Conservation (phyloP, 2,329 filamentous ascomycete genomes). For the Alternaria metachromatica region DNA sequence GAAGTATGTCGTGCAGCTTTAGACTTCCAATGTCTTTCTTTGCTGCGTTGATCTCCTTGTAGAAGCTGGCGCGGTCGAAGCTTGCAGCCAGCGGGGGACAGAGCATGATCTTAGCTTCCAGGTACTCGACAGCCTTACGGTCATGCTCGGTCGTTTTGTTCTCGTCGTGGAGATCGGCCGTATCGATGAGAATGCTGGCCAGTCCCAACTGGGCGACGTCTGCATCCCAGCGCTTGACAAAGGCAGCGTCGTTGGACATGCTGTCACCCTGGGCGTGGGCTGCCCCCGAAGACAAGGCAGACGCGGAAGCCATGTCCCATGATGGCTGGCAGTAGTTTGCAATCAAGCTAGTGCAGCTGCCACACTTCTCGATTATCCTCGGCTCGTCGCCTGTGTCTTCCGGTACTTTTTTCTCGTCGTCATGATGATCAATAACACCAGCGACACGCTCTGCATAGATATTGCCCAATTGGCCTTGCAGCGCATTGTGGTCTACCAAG, state of each 20-base stretch:
- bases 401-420: constrained; percentile 68
- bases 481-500: constrained; percentile 79
- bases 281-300: constrained; percentile 51
- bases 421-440: constrained; percentile 80
- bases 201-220: constrained; percentile 72
- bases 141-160: constrained; percentile 72
- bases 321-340: constrained; percentile 63
- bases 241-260: constrained; percentile 36
- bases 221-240: constrained; percentile 56
- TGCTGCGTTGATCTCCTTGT: constrained; percentile 64
- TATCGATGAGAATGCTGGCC: constrained; percentile 77
- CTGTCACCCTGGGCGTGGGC: constrained; percentile 50
- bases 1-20: constrained; percentile 69
- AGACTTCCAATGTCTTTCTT: constrained; percentile 72
- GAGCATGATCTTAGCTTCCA: constrained; percentile 62
- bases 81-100: constrained; percentile 41
- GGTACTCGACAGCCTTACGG: constrained; percentile 61
- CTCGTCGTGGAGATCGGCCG: constrained; percentile 64
- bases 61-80: constrained; percentile 66
- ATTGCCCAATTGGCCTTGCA: constrained; percentile 67
- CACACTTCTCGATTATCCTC: constrained; percentile 69
- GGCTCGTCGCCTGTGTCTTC: constrained; percentile 57
- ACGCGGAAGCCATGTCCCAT: constrained; percentile 62
- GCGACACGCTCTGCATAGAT: constrained; percentile 62
- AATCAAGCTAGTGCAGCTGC: constrained; percentile 77